Conservation (phyloP, 257 asterid genomes). For the Nicotiana obtusifolia region DNA sequence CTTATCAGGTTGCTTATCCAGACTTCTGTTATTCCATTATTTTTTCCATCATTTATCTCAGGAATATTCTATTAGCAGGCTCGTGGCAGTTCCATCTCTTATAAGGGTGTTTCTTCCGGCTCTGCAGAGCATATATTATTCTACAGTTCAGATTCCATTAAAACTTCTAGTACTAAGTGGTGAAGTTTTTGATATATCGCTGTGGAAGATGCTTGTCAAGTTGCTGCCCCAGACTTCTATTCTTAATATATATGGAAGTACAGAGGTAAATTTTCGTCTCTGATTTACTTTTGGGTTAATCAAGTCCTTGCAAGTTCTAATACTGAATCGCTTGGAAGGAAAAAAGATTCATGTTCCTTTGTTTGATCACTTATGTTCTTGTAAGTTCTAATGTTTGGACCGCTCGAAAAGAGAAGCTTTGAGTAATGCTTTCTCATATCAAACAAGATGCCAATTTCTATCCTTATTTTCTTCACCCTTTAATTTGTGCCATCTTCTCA, state of each 20-base stretch:
- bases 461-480: background rate
- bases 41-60: constrained; percentile 26
- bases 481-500: background rate
- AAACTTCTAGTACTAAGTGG: constrained; percentile 79
- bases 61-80: constrained; percentile 70
- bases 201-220: constrained; percentile 58
- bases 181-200: constrained; percentile 58
- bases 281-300: background rate
- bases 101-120: constrained; percentile 61
- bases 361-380: background rate
- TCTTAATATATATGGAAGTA: constrained; percentile 90
- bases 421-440: background rate
- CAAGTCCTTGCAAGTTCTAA: background rate
- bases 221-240: constrained; percentile 63
- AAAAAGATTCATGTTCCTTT: background rate
- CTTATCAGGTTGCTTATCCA: constrained; percentile 64
- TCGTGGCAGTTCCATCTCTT: constrained; percentile 81
- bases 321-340: background rate
- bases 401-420: background rate
- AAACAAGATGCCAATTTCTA: background rate
- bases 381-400: background rate
- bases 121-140: constrained; percentile 35
- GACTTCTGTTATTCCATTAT: constrained; percentile 34
- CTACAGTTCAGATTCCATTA: constrained; percentile 42
- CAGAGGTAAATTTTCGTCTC: constrained; percentile 53